These are phyloP conservation scores for Sporisorium iseilematis-ciliati DNA, from an alignment of 1,284 basidiomycete species.

Conservation along the genomic window DNA sequence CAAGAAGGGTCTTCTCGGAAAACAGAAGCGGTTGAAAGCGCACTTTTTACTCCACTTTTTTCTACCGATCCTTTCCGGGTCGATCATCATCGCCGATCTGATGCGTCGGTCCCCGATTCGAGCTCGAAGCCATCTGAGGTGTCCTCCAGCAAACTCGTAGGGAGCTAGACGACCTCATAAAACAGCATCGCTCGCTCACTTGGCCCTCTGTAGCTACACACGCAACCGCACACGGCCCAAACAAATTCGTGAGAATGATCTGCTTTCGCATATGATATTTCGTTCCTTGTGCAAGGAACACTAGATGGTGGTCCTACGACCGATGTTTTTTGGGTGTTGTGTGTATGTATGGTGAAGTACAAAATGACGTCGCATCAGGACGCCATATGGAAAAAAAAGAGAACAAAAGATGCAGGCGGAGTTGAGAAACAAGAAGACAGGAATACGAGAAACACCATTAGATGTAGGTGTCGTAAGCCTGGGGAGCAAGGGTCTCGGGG, in stretches of 20 bases:
- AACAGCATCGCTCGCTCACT: too few species aligned
- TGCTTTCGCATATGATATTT: constrained; percentile 41
- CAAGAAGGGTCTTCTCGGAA: too few species aligned
- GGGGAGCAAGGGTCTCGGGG: constrained; percentile 91
- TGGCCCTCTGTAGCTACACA: too few species aligned
- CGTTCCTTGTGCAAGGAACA: constrained; percentile 11
- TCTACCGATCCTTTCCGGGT: constrained; percentile 3
- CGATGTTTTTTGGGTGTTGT: constrained; percentile 26
- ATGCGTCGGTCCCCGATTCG: too few species aligned
- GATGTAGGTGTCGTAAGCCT: constrained; percentile 76
- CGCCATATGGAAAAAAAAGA: constrained; percentile 12
- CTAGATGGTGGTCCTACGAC: constrained; percentile 28
- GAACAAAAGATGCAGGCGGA: constrained; percentile 8
- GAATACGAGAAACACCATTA: constrained; percentile 47
- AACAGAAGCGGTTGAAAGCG: not conserved
- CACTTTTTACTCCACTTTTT: not conserved
- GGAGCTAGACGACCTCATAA: too few species aligned
- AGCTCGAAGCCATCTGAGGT: not conserved
- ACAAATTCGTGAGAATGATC: constrained; percentile 27
- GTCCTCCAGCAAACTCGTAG: too few species aligned
- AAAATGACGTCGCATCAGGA: constrained; percentile 18
- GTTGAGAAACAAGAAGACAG: not conserved
- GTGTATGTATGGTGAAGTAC: constrained; percentile 24
- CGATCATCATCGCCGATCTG: not conserved
- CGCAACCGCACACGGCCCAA: not conserved